Evolutionary conservation across 192 early-diverging fungal species (phyloP), one percentile per base, ranked within the genome.

Genomic region (Jimgerdemannia lactiflua): DNA sequence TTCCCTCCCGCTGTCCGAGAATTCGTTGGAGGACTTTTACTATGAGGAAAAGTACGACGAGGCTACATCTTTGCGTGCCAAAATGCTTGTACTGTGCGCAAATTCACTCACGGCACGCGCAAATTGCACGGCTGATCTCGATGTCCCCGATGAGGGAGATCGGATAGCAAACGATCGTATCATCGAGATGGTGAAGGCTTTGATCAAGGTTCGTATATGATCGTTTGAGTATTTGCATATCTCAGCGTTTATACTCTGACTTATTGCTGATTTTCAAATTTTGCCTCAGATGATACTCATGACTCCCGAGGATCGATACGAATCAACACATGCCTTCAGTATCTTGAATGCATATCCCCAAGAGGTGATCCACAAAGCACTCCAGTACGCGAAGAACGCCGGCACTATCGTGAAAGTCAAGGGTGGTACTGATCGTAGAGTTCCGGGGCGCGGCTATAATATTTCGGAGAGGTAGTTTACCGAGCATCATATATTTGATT

Each of bases 241-340:
- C n/a, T n/a, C n/a, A n/a, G n/a, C n/a, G n/a, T n/a, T n/a, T 65
- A 29, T 76, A 40, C 63, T 41, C 64, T 14, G 42, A 39, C 20
- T 19, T 43, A 11, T 19, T 42, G 40, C 71, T 14, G 3, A 63
- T 73, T 59, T 73, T n/a, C 19, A 64, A 42, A 4, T 4, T 11
- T 59, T 7, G 4, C 14, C 20, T 14, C 40, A 78, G 77, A 78
- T 78, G 73, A 78, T 78, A 44, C 77, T 78, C 20, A 64, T 74
- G 68, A 78, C 77, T 14, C 77, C 77, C 0, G 77, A 78, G 8
- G 77, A 78, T 74, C 67, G 74, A 64, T 78, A 78, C 49, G 72
- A 70, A 64, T 18, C 71, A 39, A 29, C 73, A 4, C 71, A 74
- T 65, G 77, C 77, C 17, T 78, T 70, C 41, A 43, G 44, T 0